Conservation (phyloP, 495 filamentous ascomycete genomes). For the Endocarpon pusillum region DNA sequence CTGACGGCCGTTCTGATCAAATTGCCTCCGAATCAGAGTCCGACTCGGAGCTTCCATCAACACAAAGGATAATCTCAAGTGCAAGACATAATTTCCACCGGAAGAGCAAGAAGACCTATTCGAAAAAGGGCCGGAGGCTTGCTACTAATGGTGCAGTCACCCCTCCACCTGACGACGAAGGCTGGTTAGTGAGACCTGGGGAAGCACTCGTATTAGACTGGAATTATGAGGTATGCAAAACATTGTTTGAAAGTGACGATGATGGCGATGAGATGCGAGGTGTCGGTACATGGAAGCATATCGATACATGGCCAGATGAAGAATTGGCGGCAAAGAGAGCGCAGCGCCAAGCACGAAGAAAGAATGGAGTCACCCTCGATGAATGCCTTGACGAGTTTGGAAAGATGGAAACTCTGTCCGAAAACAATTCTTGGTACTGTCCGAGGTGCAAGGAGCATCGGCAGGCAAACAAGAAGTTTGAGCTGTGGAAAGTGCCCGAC, state of each 20-base stretch:
- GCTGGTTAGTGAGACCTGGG: slow-evolving; percentile 52
- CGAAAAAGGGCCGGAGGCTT: slow-evolving; percentile 10
- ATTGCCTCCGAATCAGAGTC: no score
- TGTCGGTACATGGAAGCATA: slow-evolving; percentile 30
- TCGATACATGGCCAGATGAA: slow-evolving; percentile 42
- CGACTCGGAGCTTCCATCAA: slow-evolving; percentile 11
- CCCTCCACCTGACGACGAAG: slow-evolving; percentile 23
- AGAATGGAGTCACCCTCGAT: slow-evolving; percentile 63
- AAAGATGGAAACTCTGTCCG: slow-evolving; percentile 75
- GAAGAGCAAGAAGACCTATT: slow-evolving; percentile 12
- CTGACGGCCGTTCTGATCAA: no score
- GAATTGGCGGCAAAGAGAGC: slow-evolving; percentile 44
- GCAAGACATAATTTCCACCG: slow-evolving; percentile 2
- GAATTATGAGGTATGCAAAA: slow-evolving; percentile 44
- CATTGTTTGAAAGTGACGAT: slow-evolving; percentile 39
- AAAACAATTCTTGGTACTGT: slow-evolving; percentile 93
- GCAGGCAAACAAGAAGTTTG: slow-evolving; percentile 84
- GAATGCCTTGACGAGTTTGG: slow-evolving; percentile 90
- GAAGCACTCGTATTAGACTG: slow-evolving; percentile 82
- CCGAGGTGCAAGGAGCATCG: slow-evolving; percentile 86
- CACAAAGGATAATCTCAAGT: slow-evolving; percentile 5
- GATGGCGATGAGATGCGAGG: slow-evolving; percentile 33
- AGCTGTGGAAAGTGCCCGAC: slow-evolving; percentile 90
- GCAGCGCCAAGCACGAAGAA: slow-evolving; percentile 41
- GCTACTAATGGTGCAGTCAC: slow-evolving; percentile 7